Percentiles rank a stretch among this genome's conserved stretches.
Conservation (phyloP, 73 alveolate species). For the Breviolum minutum region DNA sequence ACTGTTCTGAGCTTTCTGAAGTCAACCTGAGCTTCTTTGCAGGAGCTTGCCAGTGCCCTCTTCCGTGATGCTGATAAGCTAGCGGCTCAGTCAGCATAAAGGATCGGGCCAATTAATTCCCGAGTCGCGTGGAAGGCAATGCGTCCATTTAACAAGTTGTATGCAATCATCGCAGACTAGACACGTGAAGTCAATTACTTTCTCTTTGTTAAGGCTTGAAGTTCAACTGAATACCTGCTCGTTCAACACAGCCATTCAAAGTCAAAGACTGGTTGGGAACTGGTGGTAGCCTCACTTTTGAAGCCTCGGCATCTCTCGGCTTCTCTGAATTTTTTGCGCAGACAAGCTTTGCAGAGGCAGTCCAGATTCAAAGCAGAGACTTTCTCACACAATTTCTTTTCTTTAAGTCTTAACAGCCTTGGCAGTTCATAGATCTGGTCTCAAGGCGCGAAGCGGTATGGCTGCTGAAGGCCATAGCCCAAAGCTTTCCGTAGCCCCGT, state of each 20-base stretch:
- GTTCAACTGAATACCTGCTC: not conserved
- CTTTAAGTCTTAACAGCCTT: not conserved
- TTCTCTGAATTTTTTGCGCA: not conserved
- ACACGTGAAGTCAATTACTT: not conserved
- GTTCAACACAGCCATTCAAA: conserved; percentile 44
- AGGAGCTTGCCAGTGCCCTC: conserved; percentile 5
- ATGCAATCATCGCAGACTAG: not conserved
- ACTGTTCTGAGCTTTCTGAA: not conserved
- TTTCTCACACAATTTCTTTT: not conserved
- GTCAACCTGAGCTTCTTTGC: not conserved
- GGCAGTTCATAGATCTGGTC: not conserved
- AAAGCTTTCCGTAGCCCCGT: no score
- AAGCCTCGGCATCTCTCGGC: not conserved
- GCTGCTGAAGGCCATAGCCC: not conserved
- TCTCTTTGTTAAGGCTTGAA: not conserved
- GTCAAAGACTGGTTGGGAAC: conserved; percentile 25
- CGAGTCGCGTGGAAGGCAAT: not conserved
- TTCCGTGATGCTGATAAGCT: conserved; percentile 18
- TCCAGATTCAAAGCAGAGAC: not conserved
- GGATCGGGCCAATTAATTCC: not conserved
- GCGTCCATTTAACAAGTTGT: not conserved
- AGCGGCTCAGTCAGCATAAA: not conserved
- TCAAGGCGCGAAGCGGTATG: conserved; percentile 3
- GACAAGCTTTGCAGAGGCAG: not conserved
- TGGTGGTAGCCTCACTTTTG: not conserved